phyloP scores from a whole-genome alignment of 2,329 filamentous ascomycete genomes.

The Colletotrichum sp. region DNA sequence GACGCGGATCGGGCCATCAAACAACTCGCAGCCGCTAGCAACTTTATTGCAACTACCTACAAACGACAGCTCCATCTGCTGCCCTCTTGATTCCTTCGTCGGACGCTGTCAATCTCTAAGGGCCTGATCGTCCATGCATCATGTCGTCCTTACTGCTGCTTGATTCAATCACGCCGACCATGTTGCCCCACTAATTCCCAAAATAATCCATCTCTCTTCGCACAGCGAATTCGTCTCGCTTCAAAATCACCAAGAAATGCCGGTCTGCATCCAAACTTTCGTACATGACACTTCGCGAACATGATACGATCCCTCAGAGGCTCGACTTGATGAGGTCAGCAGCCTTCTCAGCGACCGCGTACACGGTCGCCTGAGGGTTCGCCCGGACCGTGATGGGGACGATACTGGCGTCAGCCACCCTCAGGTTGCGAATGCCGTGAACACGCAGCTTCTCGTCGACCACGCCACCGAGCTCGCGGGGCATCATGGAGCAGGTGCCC shows the following conservation, averaged over 20 bases:
- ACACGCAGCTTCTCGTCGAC: slow-evolving; percentile 49
- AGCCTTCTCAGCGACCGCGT: slow-evolving; percentile 37
- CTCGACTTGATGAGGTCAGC: slow-evolving; percentile 24
- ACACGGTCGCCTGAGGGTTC: slow-evolving; percentile 38
- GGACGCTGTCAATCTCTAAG: neutral
- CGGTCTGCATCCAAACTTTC: neutral
- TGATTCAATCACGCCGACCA: neutral
- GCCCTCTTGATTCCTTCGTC: neutral
- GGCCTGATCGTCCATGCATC: neutral
- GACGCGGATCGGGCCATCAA: neutral
- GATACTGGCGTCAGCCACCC: slow-evolving; percentile 49
- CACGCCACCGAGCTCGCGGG: slow-evolving; percentile 55
- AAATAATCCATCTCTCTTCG: neutral
- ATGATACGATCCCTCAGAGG: neutral
- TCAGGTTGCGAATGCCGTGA: slow-evolving; percentile 47
- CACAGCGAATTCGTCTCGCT: neutral
- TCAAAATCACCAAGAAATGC: neutral
- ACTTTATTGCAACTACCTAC: neutral
- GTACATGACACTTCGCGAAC: neutral
- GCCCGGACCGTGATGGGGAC: slow-evolving; percentile 33
- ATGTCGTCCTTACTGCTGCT: neutral
- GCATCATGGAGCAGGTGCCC: slow-evolving; percentile 55
- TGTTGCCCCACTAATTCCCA: neutral
- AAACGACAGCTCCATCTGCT: neutral
- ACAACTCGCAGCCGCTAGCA: neutral